Percentiles rank a stretch among this genome's conserved stretches.
Conservation (phyloP, 2,329 filamentous ascomycete species). For the Sclerotinia minor region DNA sequence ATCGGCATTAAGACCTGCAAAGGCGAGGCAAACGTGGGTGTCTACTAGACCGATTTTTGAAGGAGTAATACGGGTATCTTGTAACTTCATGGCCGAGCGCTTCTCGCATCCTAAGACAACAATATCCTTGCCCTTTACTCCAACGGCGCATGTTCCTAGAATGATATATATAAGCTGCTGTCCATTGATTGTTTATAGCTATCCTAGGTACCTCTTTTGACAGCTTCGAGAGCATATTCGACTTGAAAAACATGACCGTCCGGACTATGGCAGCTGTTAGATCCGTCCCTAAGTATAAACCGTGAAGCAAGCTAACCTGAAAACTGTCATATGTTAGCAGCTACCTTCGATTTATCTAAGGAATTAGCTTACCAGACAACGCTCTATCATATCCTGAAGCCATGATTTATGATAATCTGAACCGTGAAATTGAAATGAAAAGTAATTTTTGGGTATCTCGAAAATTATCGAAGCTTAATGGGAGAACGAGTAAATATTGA, state of each 20-base stretch:
- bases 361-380: slow-evolving; percentile 77
- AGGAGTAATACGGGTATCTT: slow-evolving; percentile 97
- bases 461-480: slow-evolving; percentile 26
- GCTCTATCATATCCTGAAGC: slow-evolving; percentile 98
- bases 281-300: slow-evolving; percentile 24
- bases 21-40: slow-evolving; percentile 93
- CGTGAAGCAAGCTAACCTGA: slow-evolving; percentile 62
- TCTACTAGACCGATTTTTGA: slow-evolving; percentile 98
- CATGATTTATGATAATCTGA: slow-evolving; percentile 53
- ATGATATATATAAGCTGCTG: slow-evolving; percentile 30
- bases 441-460: slow-evolving; percentile 28
- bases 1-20: slow-evolving; percentile 96
- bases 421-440: slow-evolving; percentile 17
- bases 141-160: slow-evolving; percentile 91
- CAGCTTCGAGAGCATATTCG: slow-evolving; percentile 97
- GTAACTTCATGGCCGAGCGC: slow-evolving; percentile 97
- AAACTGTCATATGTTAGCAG: slow-evolving; percentile 60
- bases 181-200: slow-evolving; percentile 2
- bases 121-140: slow-evolving; percentile 91
- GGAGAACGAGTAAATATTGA: slow-evolving; percentile 25
- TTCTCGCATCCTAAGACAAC: slow-evolving; percentile 98
- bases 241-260: slow-evolving; percentile 99
- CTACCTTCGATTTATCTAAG: slow-evolving; percentile 39
- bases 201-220: slow-evolving; percentile 78
- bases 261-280: slow-evolving; percentile 67